Base-by-base conservation (phyloP, 2,329 filamentous ascomycete genomes). In the Fusarium sp. region DNA sequence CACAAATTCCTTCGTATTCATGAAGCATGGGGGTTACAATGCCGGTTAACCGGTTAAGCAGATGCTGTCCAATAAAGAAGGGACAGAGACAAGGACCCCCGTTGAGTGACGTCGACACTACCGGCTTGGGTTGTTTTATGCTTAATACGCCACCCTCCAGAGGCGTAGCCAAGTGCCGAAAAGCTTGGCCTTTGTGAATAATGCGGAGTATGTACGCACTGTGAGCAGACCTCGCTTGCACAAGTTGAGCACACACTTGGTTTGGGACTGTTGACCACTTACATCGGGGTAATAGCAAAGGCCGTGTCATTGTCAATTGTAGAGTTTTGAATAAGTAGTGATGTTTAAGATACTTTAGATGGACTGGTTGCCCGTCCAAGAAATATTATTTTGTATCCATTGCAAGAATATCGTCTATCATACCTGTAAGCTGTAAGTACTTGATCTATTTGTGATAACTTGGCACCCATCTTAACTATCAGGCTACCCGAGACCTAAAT, bases 111-210 rank as follows among this genome's bases (percentile, higher is more conserved):
- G 42, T 47, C 13, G 14, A 47, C 5, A 24, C 22, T 18, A 14
- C 47, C 27, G 47, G 16, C 47, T 52, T 52, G 16, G 10, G 24
- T 29, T 29, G n/a, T n/a, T 52, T 52, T 52, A 52, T 52, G 47
- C 47, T 52, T 52, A 52, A 29, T 52, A 47, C 42, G 42, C 42
- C 42, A 47, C 42, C 42, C 42, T 52, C 47, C 47, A 31, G 42
- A 20, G 42, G 42, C 22, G 42, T 22, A 16, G 42, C 22, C 22
- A 47, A 47, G 42, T 47, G 22, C 42, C 42, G 42, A 47, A 47
- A 47, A 47, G 42, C 42, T 47, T 47, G 42, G 22, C 42, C 22
- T 18, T 47, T 47, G 42, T 24, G 22, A 47, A 14, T 34, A 34
- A 47, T 47, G 42, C 42, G 20, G 42, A 24, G 42, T 24, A 47